Evolutionary conservation across 257 asterid species (phyloP), one percentile per base, ranked within the genome.

Genomic region (Solanum etuberosum): DNA sequence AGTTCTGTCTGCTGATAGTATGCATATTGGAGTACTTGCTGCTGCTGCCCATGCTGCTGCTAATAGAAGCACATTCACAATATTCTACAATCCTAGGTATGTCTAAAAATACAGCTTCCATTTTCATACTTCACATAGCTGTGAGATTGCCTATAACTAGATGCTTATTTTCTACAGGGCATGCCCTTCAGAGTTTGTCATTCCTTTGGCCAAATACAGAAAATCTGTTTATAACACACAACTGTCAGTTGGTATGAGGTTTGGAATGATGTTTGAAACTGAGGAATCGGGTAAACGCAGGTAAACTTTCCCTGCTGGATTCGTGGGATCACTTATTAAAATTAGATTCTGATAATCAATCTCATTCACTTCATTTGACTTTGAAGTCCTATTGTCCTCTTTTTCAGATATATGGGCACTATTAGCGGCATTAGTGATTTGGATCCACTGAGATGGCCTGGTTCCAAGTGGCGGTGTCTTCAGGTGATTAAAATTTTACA

Each of bases 31-130:
- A 83, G 96, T 97, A 84, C 98, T 97, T 76, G 99, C 99, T 76
- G 98, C 99, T 34, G 99, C 99, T 34, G 99, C 99, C 87, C 99
- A 96, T 91, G 99, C 99, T 80, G 94, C 99, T 70, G 97, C 98
- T 83, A 96, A 92, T 88, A 87, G 96, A 92, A 95, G 89, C 91
- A 93, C 97, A 1, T 97, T 97, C 86, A 92, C 99, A 1, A 94
- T 97, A 89, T 97, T 97, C 90, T 97, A 95, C 91, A 97, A 97
- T 90, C 99, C 99, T 15, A 95, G 99, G 99, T 94, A 83, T 68
- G 68, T 29, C 9, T 72, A 15, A 12, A 32, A 40, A 4, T 12
- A 18, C 18, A 48, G 35, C 46, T 73, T 70, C 25, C 42, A 9
- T 70, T 70, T 7, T 68, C 12, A 31, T 29, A 29, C 37, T 27